Percentiles rank a stretch among this genome's conserved stretches.
Conservation (phyloP, 495 filamentous ascomycete genomes). For the Aspergillus carlsbadensis region DNA sequence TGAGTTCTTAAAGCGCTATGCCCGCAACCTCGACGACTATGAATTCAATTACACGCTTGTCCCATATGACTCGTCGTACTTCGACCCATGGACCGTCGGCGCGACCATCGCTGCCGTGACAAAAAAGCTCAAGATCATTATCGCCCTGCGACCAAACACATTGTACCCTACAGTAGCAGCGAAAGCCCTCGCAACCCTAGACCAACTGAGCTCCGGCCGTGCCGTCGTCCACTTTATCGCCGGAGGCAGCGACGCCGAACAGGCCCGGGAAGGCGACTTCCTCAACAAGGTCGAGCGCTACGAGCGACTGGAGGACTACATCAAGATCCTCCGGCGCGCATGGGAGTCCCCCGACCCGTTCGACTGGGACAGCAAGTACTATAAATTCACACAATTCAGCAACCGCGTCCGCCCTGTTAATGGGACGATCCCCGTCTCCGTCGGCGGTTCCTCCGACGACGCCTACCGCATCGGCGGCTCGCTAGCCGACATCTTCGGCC, state of each 20-base stretch:
- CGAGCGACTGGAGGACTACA: constrained; percentile 52
- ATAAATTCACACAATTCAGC: constrained; percentile 51
- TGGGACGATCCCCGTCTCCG: constrained; percentile 50
- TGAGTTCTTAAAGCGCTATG: constrained; percentile 47
- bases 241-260: constrained; percentile 52
- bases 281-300: constrained; percentile 53
- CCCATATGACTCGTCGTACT: constrained; percentile 50
- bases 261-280: constrained; percentile 54
- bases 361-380: constrained; percentile 53
- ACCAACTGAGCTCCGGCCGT: constrained; percentile 50
- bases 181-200: constrained; percentile 54
- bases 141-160: constrained; percentile 56
- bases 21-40: constrained; percentile 51
- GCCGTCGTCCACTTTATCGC: constrained; percentile 57
- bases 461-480: constrained; percentile 53
- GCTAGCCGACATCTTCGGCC: constrained; percentile 54
- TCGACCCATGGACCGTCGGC: constrained; percentile 51
- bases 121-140: constrained; percentile 55
- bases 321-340: constrained; percentile 49
- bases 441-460: constrained; percentile 52
- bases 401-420: constrained; percentile 49
- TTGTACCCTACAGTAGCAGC: constrained; percentile 55
- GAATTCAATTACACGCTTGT: constrained; percentile 55
- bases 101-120: constrained; percentile 51
- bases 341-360: constrained; percentile 52